A percentile compares a stretch with the other conserved stretches of the same genome.
Conservation (phyloP, 208 protist genomes). For the Trypanosoma conorhini region DNA sequence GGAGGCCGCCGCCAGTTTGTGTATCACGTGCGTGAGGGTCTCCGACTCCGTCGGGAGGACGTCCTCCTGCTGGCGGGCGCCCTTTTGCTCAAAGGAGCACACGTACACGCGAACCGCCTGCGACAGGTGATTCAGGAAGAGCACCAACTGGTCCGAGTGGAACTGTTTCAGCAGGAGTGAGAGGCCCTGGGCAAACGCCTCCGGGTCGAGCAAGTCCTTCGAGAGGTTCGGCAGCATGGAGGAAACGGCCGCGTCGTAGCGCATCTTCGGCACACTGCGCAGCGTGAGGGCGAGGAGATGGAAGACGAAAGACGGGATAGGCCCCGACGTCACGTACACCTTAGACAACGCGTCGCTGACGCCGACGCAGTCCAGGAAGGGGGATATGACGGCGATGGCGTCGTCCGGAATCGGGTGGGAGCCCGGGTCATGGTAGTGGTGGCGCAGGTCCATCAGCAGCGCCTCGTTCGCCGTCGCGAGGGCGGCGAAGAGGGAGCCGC, state of each 20-base stretch:
- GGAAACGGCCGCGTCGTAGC: conserved; percentile 56
- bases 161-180: conserved; percentile 94
- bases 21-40: conserved; percentile 35
- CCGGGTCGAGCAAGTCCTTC: conserved; percentile 76
- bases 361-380: conserved; percentile 83
- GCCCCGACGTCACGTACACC: conserved; percentile 85
- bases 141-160: conserved; percentile 73
- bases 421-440: conserved; percentile 79
- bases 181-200: conserved; percentile 86
- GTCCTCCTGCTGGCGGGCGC: conserved; percentile 20
- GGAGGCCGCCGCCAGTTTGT: conserved; percentile 21
- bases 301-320: conserved; percentile 71
- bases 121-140: conserved; percentile 83
- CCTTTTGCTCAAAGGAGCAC: conserved; percentile 13
- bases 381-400: conserved; percentile 61
- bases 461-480: conserved; percentile 84
- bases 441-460: conserved; percentile 84
- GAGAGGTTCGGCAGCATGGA: conserved; percentile 50
- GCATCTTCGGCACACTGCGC: conserved; percentile 47
- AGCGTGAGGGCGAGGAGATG: conserved; percentile 81
- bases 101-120: conserved; percentile 73
- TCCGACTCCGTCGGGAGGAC: conserved; percentile 42
- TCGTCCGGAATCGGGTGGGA: conserved; percentile 62
- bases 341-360: conserved; percentile 82
- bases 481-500: conserved; percentile 70